Evolutionary conservation across 2,329 filamentous ascomycete genomes (phyloP).

Genomic region (Akanthomyces dipterigenus): DNA sequence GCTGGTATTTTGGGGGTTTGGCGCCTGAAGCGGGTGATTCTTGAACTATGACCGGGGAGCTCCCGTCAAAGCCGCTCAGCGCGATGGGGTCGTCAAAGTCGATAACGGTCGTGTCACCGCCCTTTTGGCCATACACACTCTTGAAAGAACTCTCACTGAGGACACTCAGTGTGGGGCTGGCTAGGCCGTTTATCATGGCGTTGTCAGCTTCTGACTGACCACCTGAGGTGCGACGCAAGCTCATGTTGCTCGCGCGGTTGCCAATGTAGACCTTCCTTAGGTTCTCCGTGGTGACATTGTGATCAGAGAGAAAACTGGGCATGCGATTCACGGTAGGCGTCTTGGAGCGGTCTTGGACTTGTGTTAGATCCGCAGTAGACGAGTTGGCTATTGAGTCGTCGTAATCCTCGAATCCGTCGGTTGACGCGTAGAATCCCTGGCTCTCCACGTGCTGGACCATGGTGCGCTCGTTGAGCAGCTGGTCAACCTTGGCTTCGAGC

Average conservation of each 20-base stretch:
- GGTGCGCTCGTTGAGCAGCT: conserved; percentile 45
- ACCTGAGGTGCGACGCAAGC: conserved; percentile 42
- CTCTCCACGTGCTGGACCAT: conserved; percentile 46
- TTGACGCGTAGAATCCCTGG: conserved; percentile 28
- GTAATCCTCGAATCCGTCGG: conserved; percentile 18
- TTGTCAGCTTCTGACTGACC: conserved; percentile 30
- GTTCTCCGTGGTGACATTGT: conserved; percentile 52
- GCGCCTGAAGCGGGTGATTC: not conserved
- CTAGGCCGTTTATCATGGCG: conserved; percentile 30
- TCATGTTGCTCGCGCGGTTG: conserved; percentile 40
- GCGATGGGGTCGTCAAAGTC: conserved; percentile 25
- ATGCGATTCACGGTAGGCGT: conserved; percentile 44
- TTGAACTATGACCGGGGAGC: conserved; percentile 7
- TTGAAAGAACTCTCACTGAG: conserved; percentile 62
- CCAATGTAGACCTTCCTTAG: conserved; percentile 53
- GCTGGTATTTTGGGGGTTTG: conserved; percentile 5
- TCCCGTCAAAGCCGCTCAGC: conserved; percentile 21
- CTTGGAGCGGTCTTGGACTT: conserved; percentile 20
- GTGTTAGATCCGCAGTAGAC: conserved; percentile 15
- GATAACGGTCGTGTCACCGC: conserved; percentile 19
- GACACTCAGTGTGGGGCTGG: conserved; percentile 56
- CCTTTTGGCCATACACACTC: conserved; percentile 53
- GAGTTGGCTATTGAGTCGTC: conserved; percentile 21
- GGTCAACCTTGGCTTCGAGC: conserved; percentile 54
- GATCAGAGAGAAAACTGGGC: conserved; percentile 59